Evolutionary conservation across 495 filamentous ascomycete genomes (phyloP).

Genomic region (Xylaria longipes): DNA sequence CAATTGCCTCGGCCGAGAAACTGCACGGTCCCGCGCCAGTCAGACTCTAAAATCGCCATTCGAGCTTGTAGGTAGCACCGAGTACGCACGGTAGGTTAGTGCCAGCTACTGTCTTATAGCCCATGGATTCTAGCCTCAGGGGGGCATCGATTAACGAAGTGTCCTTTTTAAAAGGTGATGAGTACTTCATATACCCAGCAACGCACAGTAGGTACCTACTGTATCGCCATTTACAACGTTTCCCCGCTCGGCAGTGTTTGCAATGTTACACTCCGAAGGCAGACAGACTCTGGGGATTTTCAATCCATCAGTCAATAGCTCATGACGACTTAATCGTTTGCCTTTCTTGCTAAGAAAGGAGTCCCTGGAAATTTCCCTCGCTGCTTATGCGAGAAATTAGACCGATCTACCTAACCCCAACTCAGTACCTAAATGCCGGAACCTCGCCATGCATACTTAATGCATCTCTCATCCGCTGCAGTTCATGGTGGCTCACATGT

Average conservation of each 20-base stretch:
- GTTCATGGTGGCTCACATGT: conserved; percentile 14
- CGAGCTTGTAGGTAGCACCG: background rate
- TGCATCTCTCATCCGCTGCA: conserved; percentile 15
- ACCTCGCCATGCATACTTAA: conserved; percentile 23
- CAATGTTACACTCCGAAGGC: conserved; percentile 4
- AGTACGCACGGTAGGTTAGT: conserved; percentile 15
- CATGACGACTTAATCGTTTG: background rate
- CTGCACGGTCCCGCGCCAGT: conserved; percentile 1
- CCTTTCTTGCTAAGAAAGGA: conserved; percentile 1
- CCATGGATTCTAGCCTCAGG: conserved; percentile 17
- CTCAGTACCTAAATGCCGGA: conserved; percentile 9
- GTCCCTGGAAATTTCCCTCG: background rate
- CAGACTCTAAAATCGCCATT: conserved; percentile 1
- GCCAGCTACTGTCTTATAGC: conserved; percentile 1
- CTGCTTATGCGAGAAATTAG: conserved; percentile 15
- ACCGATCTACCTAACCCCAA: conserved; percentile 15
- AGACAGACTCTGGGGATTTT: background rate
- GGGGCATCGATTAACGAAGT: background rate
- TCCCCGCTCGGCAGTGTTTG: conserved; percentile 11
- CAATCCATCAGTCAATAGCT: background rate
- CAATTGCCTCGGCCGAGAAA: conserved; percentile 3
- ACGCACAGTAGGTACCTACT: background rate
- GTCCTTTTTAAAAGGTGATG: background rate
- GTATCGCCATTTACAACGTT: background rate
- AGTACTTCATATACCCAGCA: background rate